Percentiles rank a stretch among this genome's conserved stretches.
Conservation (phyloP, 176 grass and related monocot species). For the Chloris gayana region DNA sequence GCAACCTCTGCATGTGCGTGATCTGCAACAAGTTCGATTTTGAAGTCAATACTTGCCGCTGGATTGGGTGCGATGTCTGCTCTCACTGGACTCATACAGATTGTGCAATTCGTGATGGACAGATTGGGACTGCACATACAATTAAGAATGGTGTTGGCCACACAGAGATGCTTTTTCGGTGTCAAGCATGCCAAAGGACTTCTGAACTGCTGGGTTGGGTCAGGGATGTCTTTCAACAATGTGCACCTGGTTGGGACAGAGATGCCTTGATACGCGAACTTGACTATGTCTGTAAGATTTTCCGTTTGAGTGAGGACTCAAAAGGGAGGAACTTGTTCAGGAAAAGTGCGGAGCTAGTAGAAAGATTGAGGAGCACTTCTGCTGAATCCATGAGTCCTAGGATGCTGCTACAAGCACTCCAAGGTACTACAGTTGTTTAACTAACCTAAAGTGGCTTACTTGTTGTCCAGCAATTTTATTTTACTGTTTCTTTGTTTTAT, state of each 20-base stretch:
- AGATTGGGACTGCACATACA: slow-evolving; percentile 49
- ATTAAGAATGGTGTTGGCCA: slow-evolving; percentile 51
- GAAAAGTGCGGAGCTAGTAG: slow-evolving; percentile 68
- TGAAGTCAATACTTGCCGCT: slow-evolving; percentile 83
- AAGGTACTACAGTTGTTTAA: slow-evolving; percentile 55
- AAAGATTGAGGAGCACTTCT: slow-evolving; percentile 53
- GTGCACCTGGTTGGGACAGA: slow-evolving; percentile 67
- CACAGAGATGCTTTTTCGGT: slow-evolving; percentile 68
- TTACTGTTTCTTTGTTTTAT: background rate
- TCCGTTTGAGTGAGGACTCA: slow-evolving; percentile 65
- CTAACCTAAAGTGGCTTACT: slow-evolving; percentile 13
- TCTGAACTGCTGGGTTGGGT: slow-evolving; percentile 87
- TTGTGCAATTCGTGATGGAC: slow-evolving; percentile 67
- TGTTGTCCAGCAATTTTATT: background rate
- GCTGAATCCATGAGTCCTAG: slow-evolving; percentile 62
- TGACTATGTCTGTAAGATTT: slow-evolving; percentile 84
- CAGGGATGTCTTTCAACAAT: slow-evolving; percentile 85
- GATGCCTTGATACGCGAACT: slow-evolving; percentile 69
- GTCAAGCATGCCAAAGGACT: slow-evolving; percentile 79
- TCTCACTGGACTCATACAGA: slow-evolving; percentile 93
- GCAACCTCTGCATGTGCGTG: slow-evolving; percentile 95
- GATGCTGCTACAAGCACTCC: slow-evolving; percentile 63
- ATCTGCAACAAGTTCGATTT: slow-evolving; percentile 87
- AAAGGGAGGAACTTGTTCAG: slow-evolving; percentile 67
- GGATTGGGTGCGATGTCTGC: slow-evolving; percentile 91